These are phyloP conservation scores for Phytophthora tentaculata DNA, from an alignment of 352 stramenopile species.

Conservation along the genomic window DNA sequence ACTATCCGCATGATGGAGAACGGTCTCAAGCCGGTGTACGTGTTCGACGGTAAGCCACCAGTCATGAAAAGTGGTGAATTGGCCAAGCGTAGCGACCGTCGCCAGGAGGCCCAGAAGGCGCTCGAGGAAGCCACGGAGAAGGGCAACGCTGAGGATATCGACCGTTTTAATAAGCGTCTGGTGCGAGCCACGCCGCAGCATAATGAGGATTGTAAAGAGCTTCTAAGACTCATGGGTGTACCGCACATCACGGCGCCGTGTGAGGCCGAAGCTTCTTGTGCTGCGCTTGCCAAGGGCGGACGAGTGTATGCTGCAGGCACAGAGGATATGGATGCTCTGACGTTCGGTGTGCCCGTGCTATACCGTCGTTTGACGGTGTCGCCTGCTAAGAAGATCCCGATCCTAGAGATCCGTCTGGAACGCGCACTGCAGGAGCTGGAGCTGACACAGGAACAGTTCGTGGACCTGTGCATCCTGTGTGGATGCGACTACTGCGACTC, in stretches of 20 bases:
- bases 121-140: constrained; percentile 88
- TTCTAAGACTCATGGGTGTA: constrained; percentile 96
- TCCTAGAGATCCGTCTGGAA: constrained; percentile 91
- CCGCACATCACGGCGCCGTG: constrained; percentile 96
- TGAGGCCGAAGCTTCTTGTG: constrained; percentile 98
- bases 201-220: constrained; percentile 94
- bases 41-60: constrained; percentile 99
- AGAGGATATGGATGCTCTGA: constrained; percentile 99
- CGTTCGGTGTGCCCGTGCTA: constrained; percentile 96
- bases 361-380: constrained; percentile 92
- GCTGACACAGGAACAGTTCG: constrained; percentile 95
- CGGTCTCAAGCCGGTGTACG: constrained; percentile 98
- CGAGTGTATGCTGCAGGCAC: constrained; percentile 96
- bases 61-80: constrained; percentile 98
- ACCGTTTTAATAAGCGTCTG: constrained; percentile 94
- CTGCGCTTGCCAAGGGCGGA: constrained; percentile 91
- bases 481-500: constrained; percentile 99
- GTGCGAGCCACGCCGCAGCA: constrained; percentile 92
- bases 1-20: constrained; percentile 99
- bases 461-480: constrained; percentile 99
- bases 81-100: constrained; percentile 91
- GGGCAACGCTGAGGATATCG: constrained; percentile 91
- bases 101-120: constrained; percentile 87
- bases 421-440: constrained; percentile 94
- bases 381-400: constrained; percentile 89